Percentiles rank a stretch among this genome's conserved stretches.
phyloP scores from a whole-genome alignment of 169 alveolate genomes.

The Pseudocohnilembus persalinus region DNA sequence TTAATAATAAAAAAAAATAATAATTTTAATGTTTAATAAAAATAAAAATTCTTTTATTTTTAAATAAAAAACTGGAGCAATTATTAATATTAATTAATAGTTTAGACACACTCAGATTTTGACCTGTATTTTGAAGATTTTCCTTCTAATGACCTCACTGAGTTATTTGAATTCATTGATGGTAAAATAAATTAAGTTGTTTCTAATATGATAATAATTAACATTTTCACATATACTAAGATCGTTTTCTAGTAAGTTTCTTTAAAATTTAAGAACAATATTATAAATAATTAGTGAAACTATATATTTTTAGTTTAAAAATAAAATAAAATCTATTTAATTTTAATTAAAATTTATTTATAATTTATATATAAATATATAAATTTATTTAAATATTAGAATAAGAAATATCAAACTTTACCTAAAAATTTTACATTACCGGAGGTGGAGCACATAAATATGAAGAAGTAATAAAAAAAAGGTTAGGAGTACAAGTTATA shows the following conservation, averaged over 20 bases:
- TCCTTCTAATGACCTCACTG: neutral
- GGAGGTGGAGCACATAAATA: slow-evolving; percentile 74
- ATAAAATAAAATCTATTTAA: neutral
- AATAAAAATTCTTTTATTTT: too few relatives aligned
- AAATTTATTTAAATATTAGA: neutral
- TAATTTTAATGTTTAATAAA: too few relatives aligned
- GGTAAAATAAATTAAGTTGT: too few relatives aligned
- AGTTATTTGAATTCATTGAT: slow-evolving; percentile 13
- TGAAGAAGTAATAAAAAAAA: slow-evolving; percentile 39
- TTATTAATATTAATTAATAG: slow-evolving; percentile 8
- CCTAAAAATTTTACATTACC: slow-evolving; percentile 52
- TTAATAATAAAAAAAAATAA: too few relatives aligned
- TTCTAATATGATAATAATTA: too few relatives aligned
- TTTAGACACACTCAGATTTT: slow-evolving; percentile 26
- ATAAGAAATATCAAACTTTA: neutral
- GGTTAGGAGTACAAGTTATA: slow-evolving; percentile 40
- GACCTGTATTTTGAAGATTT: slow-evolving; percentile 2
- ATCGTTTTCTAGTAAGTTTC: too few relatives aligned
- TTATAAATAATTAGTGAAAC: too few relatives aligned
- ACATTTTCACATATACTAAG: too few relatives aligned
- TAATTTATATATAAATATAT: too few relatives aligned
- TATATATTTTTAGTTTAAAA: too few relatives aligned
- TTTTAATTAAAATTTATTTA: too few relatives aligned
- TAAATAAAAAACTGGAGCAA: neutral
- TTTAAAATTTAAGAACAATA: too few relatives aligned